Evolutionary conservation across 495 filamentous ascomycete genomes (phyloP).

Genomic region (Penicilliopsis zonata): DNA sequence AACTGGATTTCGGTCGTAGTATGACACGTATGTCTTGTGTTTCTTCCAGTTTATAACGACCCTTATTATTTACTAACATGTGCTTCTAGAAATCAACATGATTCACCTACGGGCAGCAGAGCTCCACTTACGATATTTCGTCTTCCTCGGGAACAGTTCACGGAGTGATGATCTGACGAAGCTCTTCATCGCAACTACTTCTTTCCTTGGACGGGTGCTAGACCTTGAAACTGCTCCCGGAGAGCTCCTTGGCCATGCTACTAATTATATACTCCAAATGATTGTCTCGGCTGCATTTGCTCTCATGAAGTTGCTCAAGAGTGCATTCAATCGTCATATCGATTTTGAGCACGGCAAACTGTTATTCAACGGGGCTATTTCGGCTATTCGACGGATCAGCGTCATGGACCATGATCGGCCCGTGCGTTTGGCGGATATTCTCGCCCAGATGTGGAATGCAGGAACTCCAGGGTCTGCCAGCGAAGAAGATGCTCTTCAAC

Average conservation of each 20-base stretch:
- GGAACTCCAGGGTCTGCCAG: slow-evolving; percentile 16
- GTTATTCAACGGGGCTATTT: slow-evolving; percentile 68
- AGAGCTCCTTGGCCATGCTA: slow-evolving; percentile 55
- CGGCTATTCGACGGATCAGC: slow-evolving; percentile 64
- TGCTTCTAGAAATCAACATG: slow-evolving; percentile 47
- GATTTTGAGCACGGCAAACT: slow-evolving; percentile 65
- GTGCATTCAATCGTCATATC: slow-evolving; percentile 53
- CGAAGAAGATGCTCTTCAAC: slow-evolving; percentile 27
- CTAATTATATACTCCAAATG: slow-evolving; percentile 90
- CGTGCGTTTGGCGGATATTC: slow-evolving; percentile 36
- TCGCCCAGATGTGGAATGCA: slow-evolving; percentile 39
- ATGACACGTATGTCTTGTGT: slow-evolving; percentile 36
- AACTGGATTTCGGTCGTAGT: slow-evolving; percentile 31
- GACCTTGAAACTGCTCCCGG: slow-evolving; percentile 35
- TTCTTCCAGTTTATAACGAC: slow-evolving; percentile 34
- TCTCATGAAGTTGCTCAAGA: slow-evolving; percentile 75
- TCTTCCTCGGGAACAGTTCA: slow-evolving; percentile 42
- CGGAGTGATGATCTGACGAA: slow-evolving; percentile 58
- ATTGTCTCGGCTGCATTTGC: slow-evolving; percentile 79
- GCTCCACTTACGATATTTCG: slow-evolving; percentile 33
- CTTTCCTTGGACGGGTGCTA: slow-evolving; percentile 33
- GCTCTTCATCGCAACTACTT: slow-evolving; percentile 49
- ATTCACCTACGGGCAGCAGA: slow-evolving; percentile 36
- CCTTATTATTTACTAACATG: slow-evolving; percentile 44
- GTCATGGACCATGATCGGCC: slow-evolving; percentile 78